Conservation (phyloP, 2,329 filamentous ascomycete genomes). For the Exserohilum turcica region DNA sequence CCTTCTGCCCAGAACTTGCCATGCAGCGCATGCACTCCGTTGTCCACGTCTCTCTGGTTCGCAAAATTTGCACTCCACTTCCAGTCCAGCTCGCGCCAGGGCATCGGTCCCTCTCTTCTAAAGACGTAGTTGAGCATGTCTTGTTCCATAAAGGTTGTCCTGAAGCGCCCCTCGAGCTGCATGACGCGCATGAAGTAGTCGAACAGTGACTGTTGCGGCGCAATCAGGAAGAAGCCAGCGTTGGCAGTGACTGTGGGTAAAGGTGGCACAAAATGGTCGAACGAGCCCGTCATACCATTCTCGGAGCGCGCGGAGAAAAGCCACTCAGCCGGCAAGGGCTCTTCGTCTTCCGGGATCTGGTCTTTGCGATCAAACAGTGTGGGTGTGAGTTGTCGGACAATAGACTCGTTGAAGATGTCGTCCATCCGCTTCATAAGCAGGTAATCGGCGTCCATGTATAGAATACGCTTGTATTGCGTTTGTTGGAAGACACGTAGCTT, state of each 20-base stretch:
- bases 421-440: conserved; percentile 47
- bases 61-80: conserved; percentile 51
- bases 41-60: conserved; percentile 40
- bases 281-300: neutral
- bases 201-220: neutral
- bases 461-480: conserved; percentile 49
- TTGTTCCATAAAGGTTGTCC: conserved; percentile 48
- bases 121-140: conserved; percentile 54
- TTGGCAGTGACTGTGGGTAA: neutral
- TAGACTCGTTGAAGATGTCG: conserved; percentile 47
- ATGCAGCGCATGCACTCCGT: conserved; percentile 46
- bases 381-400: conserved; percentile 23
- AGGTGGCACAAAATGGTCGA: neutral
- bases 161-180: neutral
- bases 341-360: neutral
- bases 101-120: conserved; percentile 49
- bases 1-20: conserved; percentile 46
- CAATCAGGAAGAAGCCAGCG: neutral
- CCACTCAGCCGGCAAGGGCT: neutral
- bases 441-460: conserved; percentile 55
- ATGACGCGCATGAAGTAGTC: neutral
- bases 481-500: conserved; percentile 52
- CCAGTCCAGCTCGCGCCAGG: conserved; percentile 49
- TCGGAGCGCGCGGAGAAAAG: neutral
- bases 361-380: neutral